A percentile compares a stretch with the other conserved stretches of the same genome.
These are phyloP conservation scores for Prunella vulgaris DNA, from an alignment of 257 asterid species.

Conservation along the genomic window DNA sequence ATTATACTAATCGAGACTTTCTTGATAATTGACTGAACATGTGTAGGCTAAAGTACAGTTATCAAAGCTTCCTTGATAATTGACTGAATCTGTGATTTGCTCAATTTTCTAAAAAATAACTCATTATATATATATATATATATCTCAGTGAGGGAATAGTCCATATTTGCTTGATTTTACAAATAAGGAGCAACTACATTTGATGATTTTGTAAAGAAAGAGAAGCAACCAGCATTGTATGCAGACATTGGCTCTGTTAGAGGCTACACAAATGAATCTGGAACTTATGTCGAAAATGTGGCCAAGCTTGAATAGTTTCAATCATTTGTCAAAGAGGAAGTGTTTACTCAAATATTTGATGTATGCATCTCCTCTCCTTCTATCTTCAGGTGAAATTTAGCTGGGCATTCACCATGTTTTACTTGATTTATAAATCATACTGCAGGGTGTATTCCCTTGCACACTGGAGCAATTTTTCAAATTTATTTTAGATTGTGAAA, in stretches of 20 bases:
- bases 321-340: constrained; percentile 82
- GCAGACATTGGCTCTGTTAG: constrained; percentile 58
- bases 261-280: constrained; percentile 36
- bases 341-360: constrained; percentile 55
- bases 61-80: neutral
- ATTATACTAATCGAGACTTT: too few relatives aligned
- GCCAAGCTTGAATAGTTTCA: constrained; percentile 41
- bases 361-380: constrained; percentile 34
- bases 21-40: too few relatives aligned
- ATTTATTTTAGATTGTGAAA: constrained; percentile 51
- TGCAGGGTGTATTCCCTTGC: constrained; percentile 81
- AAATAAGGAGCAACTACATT: constrained; percentile 24
- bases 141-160: constrained; percentile 43
- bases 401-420: neutral
- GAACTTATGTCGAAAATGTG: constrained; percentile 41
- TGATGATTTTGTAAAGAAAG: constrained; percentile 39
- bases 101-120: constrained; percentile 9
- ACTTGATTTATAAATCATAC: constrained; percentile 17
- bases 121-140: too few relatives aligned
- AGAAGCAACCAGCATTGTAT: constrained; percentile 27
- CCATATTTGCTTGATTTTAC: constrained; percentile 18
- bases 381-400: constrained; percentile 10
- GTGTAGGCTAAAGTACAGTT: neutral
- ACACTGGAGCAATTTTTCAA: constrained; percentile 78
- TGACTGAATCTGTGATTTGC: neutral